phyloP scores from a whole-genome alignment of 1,284 basidiomycete species.

The Pseudozyma sp. region DNA sequence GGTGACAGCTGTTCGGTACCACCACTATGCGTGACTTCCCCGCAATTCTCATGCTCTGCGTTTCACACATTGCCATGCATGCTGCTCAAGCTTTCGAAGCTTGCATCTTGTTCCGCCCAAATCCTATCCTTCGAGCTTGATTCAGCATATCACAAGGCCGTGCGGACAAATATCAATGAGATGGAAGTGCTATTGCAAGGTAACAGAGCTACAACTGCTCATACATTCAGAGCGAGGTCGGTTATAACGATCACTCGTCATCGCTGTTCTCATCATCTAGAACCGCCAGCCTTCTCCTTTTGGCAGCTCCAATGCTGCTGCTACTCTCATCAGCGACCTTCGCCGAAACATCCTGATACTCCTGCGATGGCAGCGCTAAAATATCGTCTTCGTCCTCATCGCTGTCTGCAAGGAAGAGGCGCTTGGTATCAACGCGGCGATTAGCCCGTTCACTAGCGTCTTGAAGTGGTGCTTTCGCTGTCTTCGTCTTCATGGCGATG shows the following conservation, averaged over 20 bases:
- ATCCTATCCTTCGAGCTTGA: too few relatives aligned
- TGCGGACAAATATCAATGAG: too few relatives aligned
- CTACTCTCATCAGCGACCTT: constrained; percentile 3
- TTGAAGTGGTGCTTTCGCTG: constrained; percentile 18
- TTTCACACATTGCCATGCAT: too few relatives aligned
- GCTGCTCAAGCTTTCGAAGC: too few relatives aligned
- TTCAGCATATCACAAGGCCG: too few relatives aligned
- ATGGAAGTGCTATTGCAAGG: too few relatives aligned
- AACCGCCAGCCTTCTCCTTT: constrained; percentile 37
- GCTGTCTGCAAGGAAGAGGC: constrained; percentile 40
- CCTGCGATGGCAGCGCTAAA: constrained; percentile 23
- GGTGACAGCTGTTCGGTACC: too few relatives aligned
- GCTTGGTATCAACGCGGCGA: constrained; percentile 32
- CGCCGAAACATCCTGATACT: constrained; percentile 3
- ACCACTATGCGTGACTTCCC: too few relatives aligned
- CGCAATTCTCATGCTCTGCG: too few relatives aligned
- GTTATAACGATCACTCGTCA: not conserved
- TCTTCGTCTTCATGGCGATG: not conserved
- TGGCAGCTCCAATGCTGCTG: constrained; percentile 1
- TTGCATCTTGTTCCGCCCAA: too few relatives aligned
- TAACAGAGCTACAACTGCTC: too few relatives aligned
- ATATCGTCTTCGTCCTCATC: constrained; percentile 35
- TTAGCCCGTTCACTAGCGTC: constrained; percentile 28
- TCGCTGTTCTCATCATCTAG: constrained; percentile 36
- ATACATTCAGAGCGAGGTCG: too few relatives aligned